Base-by-base conservation (phyloP, 225 moss, liverwort and hornwort genomes). In the Asterella californica region DNA sequence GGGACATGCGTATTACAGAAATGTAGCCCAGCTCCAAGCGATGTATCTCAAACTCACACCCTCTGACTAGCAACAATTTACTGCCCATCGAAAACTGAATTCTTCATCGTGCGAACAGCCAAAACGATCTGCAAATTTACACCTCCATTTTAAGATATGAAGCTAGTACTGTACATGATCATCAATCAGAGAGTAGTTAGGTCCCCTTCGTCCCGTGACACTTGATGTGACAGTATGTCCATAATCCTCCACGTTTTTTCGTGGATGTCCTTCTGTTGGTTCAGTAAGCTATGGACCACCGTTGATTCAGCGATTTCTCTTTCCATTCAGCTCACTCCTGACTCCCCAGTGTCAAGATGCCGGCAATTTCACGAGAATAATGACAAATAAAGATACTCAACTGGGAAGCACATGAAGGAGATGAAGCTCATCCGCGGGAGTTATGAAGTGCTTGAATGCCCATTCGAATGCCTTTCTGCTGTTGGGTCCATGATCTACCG, bases 391-490 rank as follows among this genome's bases (percentile, higher is more conserved):
- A 22, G 75, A 77, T 78, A 87, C 81, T 81, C 84, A 84, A 79
- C 84, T 83, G 76, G 93, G 90, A 86, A 94, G 74, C 55, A 96
- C 91, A 80, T 96, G 88, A 36, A 96, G 14, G 49, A 96, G 90
- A 74, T 94, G 78, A 18, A 96, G 66, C 53, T 85, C 91, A 79
- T 96, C 96, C 0, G 83, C 81, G 63, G 88, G 83, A 50, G 74
- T 90, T 37, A 87, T 79, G 65, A 96, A 88, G 73, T 96, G 87
- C 48, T 83, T 84, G 21, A 96, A 82, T 29, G 91, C 91, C 96
- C 96, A 96, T 19, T 81, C 59, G 60, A 96, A 96, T 57, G 96
- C 96, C 30, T 73, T 86, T 53, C 76, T 84, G 81, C 96, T 94
- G 54, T 87, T 88, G 50, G 42, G 82, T 24, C 94, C 88, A 70